These are phyloP conservation scores for Pseudopithomyces chartarum DNA, from an alignment of 2,329 filamentous ascomycete species.

Conservation along the genomic window DNA sequence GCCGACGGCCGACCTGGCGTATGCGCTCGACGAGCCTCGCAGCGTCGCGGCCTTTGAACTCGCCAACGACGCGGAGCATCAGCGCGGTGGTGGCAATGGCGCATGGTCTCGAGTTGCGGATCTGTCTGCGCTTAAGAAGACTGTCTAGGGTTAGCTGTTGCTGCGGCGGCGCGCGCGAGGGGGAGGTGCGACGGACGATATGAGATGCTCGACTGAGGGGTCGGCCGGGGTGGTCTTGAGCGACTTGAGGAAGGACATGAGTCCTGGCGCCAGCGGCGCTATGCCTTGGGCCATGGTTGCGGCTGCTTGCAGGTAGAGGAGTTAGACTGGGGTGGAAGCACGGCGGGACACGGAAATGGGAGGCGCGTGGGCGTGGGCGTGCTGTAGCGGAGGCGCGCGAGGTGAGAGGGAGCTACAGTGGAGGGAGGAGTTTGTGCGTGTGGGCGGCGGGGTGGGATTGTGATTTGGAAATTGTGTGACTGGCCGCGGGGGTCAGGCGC, in stretches of 20 bases:
- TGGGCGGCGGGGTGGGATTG: constrained; percentile 2
- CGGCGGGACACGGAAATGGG: not conserved
- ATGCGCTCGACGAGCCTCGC: constrained; percentile 80
- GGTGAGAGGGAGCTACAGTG: not conserved
- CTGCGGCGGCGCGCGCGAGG: constrained; percentile 5
- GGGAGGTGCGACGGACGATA: constrained; percentile 66
- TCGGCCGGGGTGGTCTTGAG: constrained; percentile 78
- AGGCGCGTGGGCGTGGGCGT: not conserved
- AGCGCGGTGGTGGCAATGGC: constrained; percentile 90
- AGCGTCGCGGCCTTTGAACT: constrained; percentile 77
- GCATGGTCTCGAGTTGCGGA: constrained; percentile 84
- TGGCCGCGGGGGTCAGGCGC: not conserved
- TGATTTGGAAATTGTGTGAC: not conserved
- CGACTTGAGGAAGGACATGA: constrained; percentile 79
- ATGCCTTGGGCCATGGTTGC: constrained; percentile 34
- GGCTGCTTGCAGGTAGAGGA: not conserved
- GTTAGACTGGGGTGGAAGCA: not conserved
- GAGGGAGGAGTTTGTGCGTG: not conserved
- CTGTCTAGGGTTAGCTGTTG: constrained; percentile 55
- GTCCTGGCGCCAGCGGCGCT: constrained; percentile 65
- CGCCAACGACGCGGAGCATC: constrained; percentile 82
- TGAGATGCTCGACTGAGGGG: constrained; percentile 79
- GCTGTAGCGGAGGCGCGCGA: too few relatives aligned
- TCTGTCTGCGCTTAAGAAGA: constrained; percentile 88
- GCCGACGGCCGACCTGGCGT: constrained; percentile 74